These are phyloP conservation scores for Aspergillus jensenii DNA, from an alignment of 2,329 filamentous ascomycete genomes.

Conservation along the genomic window DNA sequence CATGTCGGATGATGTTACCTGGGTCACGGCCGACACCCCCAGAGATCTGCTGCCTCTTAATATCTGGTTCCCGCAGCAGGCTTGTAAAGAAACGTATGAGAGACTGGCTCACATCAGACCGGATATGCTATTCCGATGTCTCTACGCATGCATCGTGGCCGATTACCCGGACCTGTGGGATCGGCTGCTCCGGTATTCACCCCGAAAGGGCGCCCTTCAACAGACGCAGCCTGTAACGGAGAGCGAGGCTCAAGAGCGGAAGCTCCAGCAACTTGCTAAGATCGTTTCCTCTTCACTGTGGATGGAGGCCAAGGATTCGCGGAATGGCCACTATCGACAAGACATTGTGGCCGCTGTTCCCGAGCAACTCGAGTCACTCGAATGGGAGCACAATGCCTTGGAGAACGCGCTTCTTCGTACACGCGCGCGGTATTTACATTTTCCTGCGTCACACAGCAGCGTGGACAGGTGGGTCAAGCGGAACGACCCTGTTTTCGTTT, in stretches of 20 bases:
- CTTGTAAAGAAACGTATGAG: not conserved
- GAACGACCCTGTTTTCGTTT: too few relatives aligned
- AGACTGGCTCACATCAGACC: not conserved
- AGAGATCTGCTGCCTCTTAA: not conserved
- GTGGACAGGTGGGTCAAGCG: too few relatives aligned
- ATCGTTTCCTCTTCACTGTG: fast-evolving
- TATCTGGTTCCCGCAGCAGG: not conserved
- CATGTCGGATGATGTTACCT: conserved; percentile 1
- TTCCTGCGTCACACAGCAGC: too few relatives aligned
- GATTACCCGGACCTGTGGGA: not conserved
- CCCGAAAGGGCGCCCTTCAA: not conserved
- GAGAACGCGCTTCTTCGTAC: not conserved
- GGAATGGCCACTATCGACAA: not conserved
- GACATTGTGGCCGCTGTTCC: not conserved
- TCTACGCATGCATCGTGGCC: not conserved
- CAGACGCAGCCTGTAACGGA: not conserved
- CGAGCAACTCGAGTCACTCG: not conserved
- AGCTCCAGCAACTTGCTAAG: not conserved
- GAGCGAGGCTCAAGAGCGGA: not conserved
- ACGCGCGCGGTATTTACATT: fast-evolving
- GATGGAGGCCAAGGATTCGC: not conserved
- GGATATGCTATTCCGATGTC: not conserved
- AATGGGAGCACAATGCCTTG: too few relatives aligned
- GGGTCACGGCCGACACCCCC: not conserved
- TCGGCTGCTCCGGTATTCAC: not conserved